Percentiles rank a stretch among this genome's conserved stretches.
These are phyloP conservation scores for Candida maris DNA, from an alignment of 805 yeast genomes.

Conservation along the genomic window DNA sequence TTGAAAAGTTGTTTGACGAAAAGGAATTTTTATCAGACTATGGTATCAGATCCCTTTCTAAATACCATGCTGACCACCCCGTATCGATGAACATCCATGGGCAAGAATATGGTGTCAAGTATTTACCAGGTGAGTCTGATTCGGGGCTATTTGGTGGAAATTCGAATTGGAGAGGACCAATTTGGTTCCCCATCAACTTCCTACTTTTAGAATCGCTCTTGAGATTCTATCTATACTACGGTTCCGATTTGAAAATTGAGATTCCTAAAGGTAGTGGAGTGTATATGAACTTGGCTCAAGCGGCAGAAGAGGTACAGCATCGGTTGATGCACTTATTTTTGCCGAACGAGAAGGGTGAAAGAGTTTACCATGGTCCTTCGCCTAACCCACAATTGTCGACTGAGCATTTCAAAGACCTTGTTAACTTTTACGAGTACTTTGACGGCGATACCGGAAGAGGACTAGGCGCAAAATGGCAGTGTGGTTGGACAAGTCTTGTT, in stretches of 20 bases:
- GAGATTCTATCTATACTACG: slow-evolving; percentile 83
- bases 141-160: slow-evolving; percentile 95
- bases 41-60: slow-evolving; percentile 87
- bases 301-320: slow-evolving; percentile 87
- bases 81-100: slow-evolving; percentile 82
- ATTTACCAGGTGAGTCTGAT: slow-evolving; percentile 85
- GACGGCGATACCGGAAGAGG: slow-evolving; percentile 96
- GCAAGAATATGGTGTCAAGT: slow-evolving; percentile 61
- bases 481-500: slow-evolving; percentile 94
- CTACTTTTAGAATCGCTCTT: slow-evolving; percentile 82
- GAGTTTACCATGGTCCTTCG: slow-evolving; percentile 78
- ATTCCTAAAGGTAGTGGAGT: slow-evolving; percentile 85
- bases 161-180: slow-evolving; percentile 96
- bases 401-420: slow-evolving; percentile 66
- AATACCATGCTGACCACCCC: slow-evolving; percentile 80
- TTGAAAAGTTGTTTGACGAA: slow-evolving; percentile 80
- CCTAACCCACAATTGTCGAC: slow-evolving; percentile 52
- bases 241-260: slow-evolving; percentile 78
- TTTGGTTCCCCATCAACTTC: slow-evolving; percentile 93
- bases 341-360: slow-evolving; percentile 53
- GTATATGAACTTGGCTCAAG: slow-evolving; percentile 73
- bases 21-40: slow-evolving; percentile 77
- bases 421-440: slow-evolving; percentile 82
- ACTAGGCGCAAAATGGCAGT: slow-evolving; percentile 88
- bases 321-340: slow-evolving; percentile 74